These are phyloP conservation scores for Pichia cabralensis DNA, from an alignment of 805 yeast species.

Conservation along the genomic window DNA sequence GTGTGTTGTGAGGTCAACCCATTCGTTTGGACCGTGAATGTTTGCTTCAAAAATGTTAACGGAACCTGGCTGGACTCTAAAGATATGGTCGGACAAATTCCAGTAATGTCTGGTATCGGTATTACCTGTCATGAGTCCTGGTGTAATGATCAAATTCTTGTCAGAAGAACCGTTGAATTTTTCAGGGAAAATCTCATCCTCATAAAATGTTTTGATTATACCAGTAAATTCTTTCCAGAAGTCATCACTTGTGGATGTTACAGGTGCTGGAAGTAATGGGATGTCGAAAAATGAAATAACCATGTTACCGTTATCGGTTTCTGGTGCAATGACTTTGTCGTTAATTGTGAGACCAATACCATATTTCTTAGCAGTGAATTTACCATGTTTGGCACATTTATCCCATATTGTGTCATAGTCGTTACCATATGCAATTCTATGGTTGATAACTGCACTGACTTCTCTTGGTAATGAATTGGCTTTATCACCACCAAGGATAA, in stretches of 20 bases:
- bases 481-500: conserved; percentile 64
- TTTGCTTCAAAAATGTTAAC: conserved; percentile 20
- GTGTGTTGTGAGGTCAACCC: conserved; percentile 44
- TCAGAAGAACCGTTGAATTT: conserved; percentile 11
- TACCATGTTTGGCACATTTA: conserved; percentile 25
- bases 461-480: conserved; percentile 69
- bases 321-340: conserved; percentile 21
- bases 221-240: conserved; percentile 55
- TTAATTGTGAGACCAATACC: conserved; percentile 28
- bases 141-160: conserved; percentile 33
- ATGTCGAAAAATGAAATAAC: conserved; percentile 11
- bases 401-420: conserved; percentile 24
- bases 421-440: conserved; percentile 47
- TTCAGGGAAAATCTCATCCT: conserved; percentile 32
- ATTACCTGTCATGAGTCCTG: conserved; percentile 55
- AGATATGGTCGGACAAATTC: conserved; percentile 49
- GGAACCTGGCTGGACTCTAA: conserved; percentile 42
- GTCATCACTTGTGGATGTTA: conserved; percentile 32
- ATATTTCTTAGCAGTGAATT: conserved; percentile 25
- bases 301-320: conserved; percentile 19
- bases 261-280: conserved; percentile 33
- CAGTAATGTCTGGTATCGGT: conserved; percentile 63
- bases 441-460: conserved; percentile 45
- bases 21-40: conserved; percentile 60
- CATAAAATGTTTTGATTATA: conserved; percentile 50